Percentiles rank a stretch among this genome's conserved stretches.
These are phyloP conservation scores for Cryoendolithus antarcticus DNA, from an alignment of 2,329 filamentous ascomycete genomes.

Conservation along the genomic window DNA sequence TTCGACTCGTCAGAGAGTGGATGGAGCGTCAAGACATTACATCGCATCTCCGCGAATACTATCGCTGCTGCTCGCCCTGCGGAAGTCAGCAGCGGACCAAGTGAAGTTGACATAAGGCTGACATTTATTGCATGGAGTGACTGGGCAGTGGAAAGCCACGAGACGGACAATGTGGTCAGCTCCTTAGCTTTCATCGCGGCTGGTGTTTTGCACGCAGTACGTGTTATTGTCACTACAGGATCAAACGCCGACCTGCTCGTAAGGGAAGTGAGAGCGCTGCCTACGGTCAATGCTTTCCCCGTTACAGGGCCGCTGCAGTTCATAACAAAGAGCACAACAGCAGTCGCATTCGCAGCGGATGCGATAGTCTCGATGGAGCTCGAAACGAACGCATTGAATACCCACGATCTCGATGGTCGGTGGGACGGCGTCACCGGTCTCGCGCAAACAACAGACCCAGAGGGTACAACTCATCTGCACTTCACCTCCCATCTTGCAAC, in stretches of 20 bases:
- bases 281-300: too few species aligned
- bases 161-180: too few species aligned
- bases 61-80: too few species aligned
- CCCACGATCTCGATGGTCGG: slow-evolving; percentile 27
- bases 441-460: slow-evolving; percentile 10
- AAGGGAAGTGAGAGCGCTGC: too few species aligned
- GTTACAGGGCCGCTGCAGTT: slow-evolving; percentile 13
- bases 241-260: too few species aligned
- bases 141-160: too few species aligned
- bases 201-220: too few species aligned
- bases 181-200: too few species aligned
- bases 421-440: slow-evolving; percentile 32
- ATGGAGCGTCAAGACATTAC: slow-evolving; percentile 10
- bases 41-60: slow-evolving; percentile 2
- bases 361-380: slow-evolving; percentile 16
- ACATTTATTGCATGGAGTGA: too few species aligned
- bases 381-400: slow-evolving; percentile 25
- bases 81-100: too few species aligned
- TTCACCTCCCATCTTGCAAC: slow-evolving; percentile 27
- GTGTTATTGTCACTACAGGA: too few species aligned
- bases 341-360: slow-evolving; percentile 22
- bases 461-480: slow-evolving; percentile 18
- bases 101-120: too few species aligned
- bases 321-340: slow-evolving; percentile 7
- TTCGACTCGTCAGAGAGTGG: slow-evolving; percentile 1